phyloP scores from a whole-genome alignment of 768 basidiomycete genomes.

The Podaxis sp. region DNA sequence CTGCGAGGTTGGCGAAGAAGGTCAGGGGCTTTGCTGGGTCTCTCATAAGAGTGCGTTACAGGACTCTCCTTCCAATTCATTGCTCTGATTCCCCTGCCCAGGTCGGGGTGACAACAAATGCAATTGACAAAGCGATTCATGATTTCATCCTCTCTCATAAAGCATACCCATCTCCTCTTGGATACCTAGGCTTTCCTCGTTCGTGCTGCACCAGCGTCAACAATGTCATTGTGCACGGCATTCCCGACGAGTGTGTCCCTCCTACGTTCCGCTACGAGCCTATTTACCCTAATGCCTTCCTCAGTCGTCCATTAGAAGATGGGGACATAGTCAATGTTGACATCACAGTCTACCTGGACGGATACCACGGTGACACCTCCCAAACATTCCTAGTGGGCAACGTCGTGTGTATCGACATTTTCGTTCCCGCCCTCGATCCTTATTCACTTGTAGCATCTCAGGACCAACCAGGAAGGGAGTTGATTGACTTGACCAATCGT shows the following conservation, averaged over 20 bases:
- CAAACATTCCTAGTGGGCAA: constrained; percentile 77
- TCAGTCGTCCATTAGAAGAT: constrained; percentile 72
- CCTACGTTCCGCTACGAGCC: background rate
- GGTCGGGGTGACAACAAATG: constrained; percentile 71
- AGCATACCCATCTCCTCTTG: constrained; percentile 86
- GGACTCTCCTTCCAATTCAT: background rate
- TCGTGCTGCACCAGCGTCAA: constrained; percentile 88
- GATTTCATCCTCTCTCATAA: constrained; percentile 58
- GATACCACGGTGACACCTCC: constrained; percentile 90
- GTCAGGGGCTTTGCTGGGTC: constrained; percentile 52
- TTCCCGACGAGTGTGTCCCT: constrained; percentile 75
- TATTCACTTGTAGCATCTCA: constrained; percentile 20
- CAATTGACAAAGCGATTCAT: constrained; percentile 70
- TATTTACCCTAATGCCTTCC: background rate
- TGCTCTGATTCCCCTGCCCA: constrained; percentile 21
- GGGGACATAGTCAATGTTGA: constrained; percentile 90
- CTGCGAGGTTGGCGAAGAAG: constrained; percentile 50
- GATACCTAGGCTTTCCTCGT: constrained; percentile 70
- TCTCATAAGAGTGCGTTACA: constrained; percentile 44
- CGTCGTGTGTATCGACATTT: constrained; percentile 44
- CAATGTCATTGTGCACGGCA: constrained; percentile 83
- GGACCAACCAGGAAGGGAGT: constrained; percentile 67
- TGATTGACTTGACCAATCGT: constrained; percentile 56
- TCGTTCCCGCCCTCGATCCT: background rate
- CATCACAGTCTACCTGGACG: constrained; percentile 77